Base-by-base conservation (phyloP, 2,329 filamentous ascomycete genomes). In the Cordyceps fumosorosea region DNA sequence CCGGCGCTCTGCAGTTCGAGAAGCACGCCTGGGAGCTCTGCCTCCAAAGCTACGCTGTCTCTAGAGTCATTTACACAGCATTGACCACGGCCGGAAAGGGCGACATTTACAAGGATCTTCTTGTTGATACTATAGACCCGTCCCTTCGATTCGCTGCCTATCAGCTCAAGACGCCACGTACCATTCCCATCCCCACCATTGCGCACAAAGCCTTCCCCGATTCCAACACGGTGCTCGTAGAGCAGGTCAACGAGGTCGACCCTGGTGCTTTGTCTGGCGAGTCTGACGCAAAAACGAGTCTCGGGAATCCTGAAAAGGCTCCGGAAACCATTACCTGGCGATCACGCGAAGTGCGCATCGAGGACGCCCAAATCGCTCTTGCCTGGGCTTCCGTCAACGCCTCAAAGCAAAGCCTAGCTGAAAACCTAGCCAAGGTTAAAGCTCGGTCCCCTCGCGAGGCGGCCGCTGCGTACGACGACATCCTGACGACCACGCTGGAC, bases 61-160 rank as follows among this genome's bases (percentile, higher is more conserved):
- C 91, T 22, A 84, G 90, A 64, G 82, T 96, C 62, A 88, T 96
- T 68, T 99, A 98, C 78, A 87, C 84, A 64, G 87, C 89, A 0
- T 79, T 99, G 50, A 81, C 87, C 20, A 81, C 82, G 32, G 65
- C 84, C 77, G 65, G 73, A 40, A 74, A 78, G 20, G 88, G 86
- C 64, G 93, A 96, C 63, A 79, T 89, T 42, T 95, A 91, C 80
- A 92, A 90, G 71, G 93, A 98, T 64, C 81, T 97, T 26, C 78
- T 99, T 62, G 86, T 89, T 54, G 88, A 90, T 69, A 96, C 90
- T 5, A 88, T 96, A 65, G 95, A 99, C 72, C 93, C 93, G 2
- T 96, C 92, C 65, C 90, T 99, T 69, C 88, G 93, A 65, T 98
- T 96, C 74, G 93, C 93, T 42, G 92, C 95, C 20, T 98, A 98